Conservation (phyloP, 768 basidiomycete genomes). For the button mushroom (Agaricus bisporus) region DNA sequence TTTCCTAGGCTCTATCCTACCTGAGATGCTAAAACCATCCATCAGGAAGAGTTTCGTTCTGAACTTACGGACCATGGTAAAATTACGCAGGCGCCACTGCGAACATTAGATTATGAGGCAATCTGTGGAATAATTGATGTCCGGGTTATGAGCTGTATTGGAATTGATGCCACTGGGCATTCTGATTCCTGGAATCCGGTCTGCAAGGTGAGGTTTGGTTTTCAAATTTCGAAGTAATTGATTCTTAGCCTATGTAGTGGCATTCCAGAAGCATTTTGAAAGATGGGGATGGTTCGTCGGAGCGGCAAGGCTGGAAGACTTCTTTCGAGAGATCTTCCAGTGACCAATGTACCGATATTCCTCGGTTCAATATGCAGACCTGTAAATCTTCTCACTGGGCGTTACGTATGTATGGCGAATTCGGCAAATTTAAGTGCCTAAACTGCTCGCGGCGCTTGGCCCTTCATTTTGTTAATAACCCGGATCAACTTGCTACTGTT, state of each 20-base stretch:
- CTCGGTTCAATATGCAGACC: no score
- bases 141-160: background rate
- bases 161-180: background rate
- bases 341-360: no score
- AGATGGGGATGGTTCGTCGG: no score
- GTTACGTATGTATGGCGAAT: no score
- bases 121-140: background rate
- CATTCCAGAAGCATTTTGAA: no score
- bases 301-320: no score
- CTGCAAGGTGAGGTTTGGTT: background rate
- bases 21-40: background rate
- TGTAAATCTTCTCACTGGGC: no score
- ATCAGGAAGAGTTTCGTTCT: background rate
- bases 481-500: background rate
- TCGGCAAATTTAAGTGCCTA: background rate
- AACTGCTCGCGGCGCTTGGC: background rate
- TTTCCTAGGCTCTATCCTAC: background rate
- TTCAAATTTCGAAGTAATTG: no score
- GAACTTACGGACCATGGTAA: background rate
- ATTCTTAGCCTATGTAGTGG: no score
- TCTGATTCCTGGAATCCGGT: background rate
- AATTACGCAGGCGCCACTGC: background rate
- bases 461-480: background rate
- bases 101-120: background rate
- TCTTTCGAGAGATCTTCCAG: no score